These are phyloP conservation scores for Paxillus involutus DNA, from an alignment of 768 basidiomycete species.

Conservation along the genomic window DNA sequence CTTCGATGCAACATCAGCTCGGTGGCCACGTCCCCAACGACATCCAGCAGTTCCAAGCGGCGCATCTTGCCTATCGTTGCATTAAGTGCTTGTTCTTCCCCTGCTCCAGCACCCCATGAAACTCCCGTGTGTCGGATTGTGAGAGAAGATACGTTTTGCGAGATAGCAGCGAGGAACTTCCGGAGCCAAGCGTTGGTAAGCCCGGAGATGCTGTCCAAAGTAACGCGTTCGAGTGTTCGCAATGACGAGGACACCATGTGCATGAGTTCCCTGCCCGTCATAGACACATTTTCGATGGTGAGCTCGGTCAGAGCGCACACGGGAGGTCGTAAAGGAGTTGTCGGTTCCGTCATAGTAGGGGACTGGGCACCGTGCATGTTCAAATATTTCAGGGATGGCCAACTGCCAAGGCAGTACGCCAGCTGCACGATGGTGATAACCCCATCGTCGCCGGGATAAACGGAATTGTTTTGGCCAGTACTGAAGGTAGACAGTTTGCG, in stretches of 20 bases:
- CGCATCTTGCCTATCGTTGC: background rate
- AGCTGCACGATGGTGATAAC: background rate
- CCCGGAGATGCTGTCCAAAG: background rate
- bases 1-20: background rate
- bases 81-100: background rate
- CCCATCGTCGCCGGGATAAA: background rate
- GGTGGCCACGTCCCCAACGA: background rate
- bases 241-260: conserved; percentile 2
- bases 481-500: background rate
- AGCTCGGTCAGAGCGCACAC: conserved; percentile 1
- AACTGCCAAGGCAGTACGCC: background rate
- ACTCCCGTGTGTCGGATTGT: background rate
- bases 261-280: conserved; percentile 2
- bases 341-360: background rate
- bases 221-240: background rate
- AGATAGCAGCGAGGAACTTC: background rate
- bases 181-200: background rate
- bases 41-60: background rate
- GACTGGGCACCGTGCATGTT: background rate
- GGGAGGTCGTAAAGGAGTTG: background rate
- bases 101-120: too few relatives aligned
- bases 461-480: background rate
- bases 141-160: background rate
- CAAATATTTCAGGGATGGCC: conserved; percentile 1
- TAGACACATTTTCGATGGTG: background rate